Evolutionary conservation across 495 filamentous ascomycete species (phyloP).

Genomic region (Podospora pseudopauciseta): DNA sequence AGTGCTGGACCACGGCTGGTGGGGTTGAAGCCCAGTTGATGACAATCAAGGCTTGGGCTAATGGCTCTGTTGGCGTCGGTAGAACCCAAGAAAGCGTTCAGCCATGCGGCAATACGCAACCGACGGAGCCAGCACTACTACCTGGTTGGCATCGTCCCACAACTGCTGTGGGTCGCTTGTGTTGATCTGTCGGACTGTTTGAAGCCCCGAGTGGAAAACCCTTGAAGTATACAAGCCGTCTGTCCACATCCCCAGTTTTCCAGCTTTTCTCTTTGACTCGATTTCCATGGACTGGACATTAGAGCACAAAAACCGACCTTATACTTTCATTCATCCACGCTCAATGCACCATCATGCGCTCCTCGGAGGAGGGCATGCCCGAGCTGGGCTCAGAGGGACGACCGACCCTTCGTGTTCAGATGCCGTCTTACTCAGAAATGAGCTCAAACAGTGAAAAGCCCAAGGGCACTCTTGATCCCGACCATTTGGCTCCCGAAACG

Average conservation of each 20-base stretch:
- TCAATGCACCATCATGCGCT: constrained; percentile 14
- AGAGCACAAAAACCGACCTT: not conserved
- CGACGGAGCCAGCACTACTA: constrained; percentile 14
- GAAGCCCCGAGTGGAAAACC: not conserved
- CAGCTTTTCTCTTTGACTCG: not conserved
- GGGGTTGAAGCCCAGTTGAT: not conserved
- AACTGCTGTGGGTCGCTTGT: constrained; percentile 9
- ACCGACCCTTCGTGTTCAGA: constrained; percentile 26
- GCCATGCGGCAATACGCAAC: constrained; percentile 2
- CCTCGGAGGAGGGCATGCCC: constrained; percentile 11
- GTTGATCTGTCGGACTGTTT: constrained; percentile 9
- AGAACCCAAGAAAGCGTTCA: not conserved
- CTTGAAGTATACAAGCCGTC: not conserved
- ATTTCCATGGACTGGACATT: not conserved
- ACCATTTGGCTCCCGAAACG: constrained; percentile 22
- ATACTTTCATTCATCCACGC: not conserved
- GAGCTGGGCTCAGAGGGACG: constrained; percentile 10
- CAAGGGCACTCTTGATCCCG: constrained; percentile 21
- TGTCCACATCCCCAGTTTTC: not conserved
- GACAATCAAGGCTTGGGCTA: not conserved
- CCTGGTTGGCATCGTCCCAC: constrained; percentile 14
- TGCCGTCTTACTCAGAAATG: constrained; percentile 23
- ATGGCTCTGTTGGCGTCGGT: not conserved
- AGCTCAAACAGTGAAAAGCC: constrained; percentile 22
- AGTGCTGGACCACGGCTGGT: not conserved